These are phyloP conservation scores for Iberis amara DNA, from an alignment of 441 rosid species.

Conservation along the genomic window DNA sequence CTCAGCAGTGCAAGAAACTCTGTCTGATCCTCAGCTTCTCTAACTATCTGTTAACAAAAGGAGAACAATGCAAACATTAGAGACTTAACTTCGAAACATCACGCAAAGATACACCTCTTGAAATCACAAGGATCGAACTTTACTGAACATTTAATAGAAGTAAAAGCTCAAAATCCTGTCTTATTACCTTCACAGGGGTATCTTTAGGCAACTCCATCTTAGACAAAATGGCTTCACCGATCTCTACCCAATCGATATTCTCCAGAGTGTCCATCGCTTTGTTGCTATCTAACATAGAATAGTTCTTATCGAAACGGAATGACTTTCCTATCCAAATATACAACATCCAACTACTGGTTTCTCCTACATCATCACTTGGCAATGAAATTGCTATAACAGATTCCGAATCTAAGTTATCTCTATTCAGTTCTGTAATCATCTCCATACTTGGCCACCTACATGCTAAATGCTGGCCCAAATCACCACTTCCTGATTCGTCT, in stretches of 20 bases:
- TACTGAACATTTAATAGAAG: no score
- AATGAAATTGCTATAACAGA: slow-evolving; percentile 55
- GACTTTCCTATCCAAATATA: slow-evolving; percentile 86
- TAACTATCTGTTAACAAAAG: slow-evolving; percentile 51
- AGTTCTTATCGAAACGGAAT: slow-evolving; percentile 38
- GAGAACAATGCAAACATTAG: neutral
- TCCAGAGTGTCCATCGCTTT: slow-evolving; percentile 33
- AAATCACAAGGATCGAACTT: no score
- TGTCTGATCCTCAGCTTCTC: slow-evolving; percentile 71
- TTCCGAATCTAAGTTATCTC: slow-evolving; percentile 49
- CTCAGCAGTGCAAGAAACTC: slow-evolving; percentile 60
- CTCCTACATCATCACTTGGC: slow-evolving; percentile 38
- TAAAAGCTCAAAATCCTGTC: no score
- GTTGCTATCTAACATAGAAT: slow-evolving; percentile 40
- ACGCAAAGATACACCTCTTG: no score
- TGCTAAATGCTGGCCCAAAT: slow-evolving; percentile 39
- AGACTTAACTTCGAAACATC: neutral
- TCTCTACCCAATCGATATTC: slow-evolving; percentile 53
- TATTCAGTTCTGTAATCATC: slow-evolving; percentile 39
- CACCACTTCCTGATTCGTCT: slow-evolving; percentile 27
- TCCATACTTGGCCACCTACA: slow-evolving; percentile 74
- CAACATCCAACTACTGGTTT: slow-evolving; percentile 42
- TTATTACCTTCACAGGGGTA: slow-evolving; percentile 59
- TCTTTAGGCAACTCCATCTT: slow-evolving; percentile 58
- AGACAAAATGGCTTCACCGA: slow-evolving; percentile 49